Conservation (phyloP, 192 early-diverging fungal genomes). For the Coemansia sp. region DNA sequence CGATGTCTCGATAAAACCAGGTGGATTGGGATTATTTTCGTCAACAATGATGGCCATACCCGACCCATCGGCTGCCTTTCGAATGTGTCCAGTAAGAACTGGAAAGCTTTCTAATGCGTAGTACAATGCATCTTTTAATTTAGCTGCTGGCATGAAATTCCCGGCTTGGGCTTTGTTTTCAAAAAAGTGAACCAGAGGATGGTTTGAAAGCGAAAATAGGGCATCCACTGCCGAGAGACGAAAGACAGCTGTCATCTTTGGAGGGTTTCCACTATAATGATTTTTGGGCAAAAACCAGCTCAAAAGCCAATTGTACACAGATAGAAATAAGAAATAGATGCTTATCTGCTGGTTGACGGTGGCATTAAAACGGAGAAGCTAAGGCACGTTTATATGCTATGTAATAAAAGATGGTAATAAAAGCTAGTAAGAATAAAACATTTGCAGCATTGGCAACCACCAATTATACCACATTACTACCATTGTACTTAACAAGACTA, state of each 20-base stretch:
- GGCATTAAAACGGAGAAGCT: too few species aligned
- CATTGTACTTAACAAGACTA: too few species aligned
- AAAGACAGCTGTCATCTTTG: background rate
- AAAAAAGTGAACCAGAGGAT: conserved; percentile 47
- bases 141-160: conserved; percentile 32
- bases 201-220: conserved; percentile 37
- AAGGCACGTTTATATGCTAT: too few species aligned
- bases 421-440: too few species aligned
- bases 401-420: too few species aligned
- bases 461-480: too few species aligned
- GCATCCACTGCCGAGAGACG: conserved; percentile 35
- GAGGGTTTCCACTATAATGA: too few species aligned
- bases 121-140: conserved; percentile 21
- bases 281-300: too few species aligned
- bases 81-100: conserved; percentile 29
- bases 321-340: too few species aligned
- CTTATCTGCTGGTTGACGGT: too few species aligned
- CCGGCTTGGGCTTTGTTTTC: conserved; percentile 13
- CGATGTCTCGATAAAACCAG: conserved; percentile 30
- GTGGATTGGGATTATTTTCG: conserved; percentile 32
- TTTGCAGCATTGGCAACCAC: too few species aligned
- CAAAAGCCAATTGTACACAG: too few species aligned
- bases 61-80: background rate
- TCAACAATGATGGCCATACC: conserved; percentile 20
- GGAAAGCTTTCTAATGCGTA: conserved; percentile 38